These are phyloP conservation scores for Coleophoma eucalyptorum DNA, from an alignment of 2,329 filamentous ascomycete genomes.

Conservation along the genomic window DNA sequence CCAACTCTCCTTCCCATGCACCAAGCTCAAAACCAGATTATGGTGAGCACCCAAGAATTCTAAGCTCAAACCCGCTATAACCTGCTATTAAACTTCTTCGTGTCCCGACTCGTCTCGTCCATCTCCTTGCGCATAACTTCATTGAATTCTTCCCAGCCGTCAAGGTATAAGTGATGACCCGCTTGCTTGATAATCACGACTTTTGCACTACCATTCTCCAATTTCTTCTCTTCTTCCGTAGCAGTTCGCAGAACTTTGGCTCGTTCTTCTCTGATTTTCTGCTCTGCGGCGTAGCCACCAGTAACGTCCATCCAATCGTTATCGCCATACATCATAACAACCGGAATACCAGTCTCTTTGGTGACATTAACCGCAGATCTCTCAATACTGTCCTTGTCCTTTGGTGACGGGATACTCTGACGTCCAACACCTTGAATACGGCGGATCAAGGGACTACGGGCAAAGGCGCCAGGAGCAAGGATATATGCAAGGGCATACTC, in stretches of 20 bases:
- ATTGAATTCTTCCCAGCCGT: conserved; percentile 69
- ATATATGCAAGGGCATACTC: conserved; percentile 93
- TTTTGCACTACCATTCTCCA: conserved; percentile 77
- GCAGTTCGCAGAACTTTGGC: conserved; percentile 55
- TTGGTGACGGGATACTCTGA: conserved; percentile 41
- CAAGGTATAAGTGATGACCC: conserved; percentile 70
- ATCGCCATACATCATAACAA: conserved; percentile 95
- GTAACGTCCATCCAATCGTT: conserved; percentile 98
- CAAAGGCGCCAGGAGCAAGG: conserved; percentile 89
- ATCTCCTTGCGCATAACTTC: conserved; percentile 61
- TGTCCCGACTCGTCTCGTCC: conserved; percentile 41
- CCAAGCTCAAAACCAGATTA: too few species aligned
- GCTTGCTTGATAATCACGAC: conserved; percentile 73
- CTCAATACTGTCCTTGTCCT: neutral
- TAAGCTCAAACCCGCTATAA: neutral
- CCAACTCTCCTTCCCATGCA: too few species aligned
- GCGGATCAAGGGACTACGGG: conserved; percentile 80
- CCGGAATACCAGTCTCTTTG: conserved; percentile 63
- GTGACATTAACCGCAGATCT: conserved; percentile 2
- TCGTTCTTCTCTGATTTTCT: conserved; percentile 71
- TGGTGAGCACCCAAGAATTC: too few species aligned
- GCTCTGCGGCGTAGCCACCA: conserved; percentile 75
- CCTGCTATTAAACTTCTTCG: conserved; percentile 7
- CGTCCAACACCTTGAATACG: conserved; percentile 83
- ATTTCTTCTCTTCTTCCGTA: conserved; percentile 61